phyloP scores from a whole-genome alignment of 1,139 yeast genomes.

The Pichia kudriavzevii region DNA sequence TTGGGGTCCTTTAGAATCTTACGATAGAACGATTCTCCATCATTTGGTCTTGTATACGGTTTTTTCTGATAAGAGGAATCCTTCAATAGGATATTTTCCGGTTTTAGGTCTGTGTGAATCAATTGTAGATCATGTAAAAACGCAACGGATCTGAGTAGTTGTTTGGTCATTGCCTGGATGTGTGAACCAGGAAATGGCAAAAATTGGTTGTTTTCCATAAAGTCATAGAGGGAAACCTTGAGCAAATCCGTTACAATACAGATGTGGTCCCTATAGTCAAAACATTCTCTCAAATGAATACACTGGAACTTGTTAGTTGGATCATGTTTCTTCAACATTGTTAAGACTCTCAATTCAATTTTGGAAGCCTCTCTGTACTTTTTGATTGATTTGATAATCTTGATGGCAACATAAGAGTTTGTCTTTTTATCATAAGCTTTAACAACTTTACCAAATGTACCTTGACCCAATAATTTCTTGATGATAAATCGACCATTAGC shows the following conservation, averaged over 20 bases:
- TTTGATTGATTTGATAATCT: constrained; percentile 75
- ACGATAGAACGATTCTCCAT: constrained; percentile 14
- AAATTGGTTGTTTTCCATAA: constrained; percentile 68
- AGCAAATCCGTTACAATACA: constrained; percentile 87
- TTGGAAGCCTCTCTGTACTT: constrained; percentile 81
- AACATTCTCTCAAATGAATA: constrained; percentile 79
- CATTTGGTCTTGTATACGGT: constrained; percentile 15
- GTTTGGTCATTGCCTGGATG: constrained; percentile 82
- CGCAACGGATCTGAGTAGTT: constrained; percentile 76
- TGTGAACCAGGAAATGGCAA: constrained; percentile 76
- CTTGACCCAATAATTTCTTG: constrained; percentile 77
- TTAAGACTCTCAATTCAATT: constrained; percentile 69
- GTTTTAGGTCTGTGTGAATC: constrained; percentile 92
- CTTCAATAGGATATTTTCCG: constrained; percentile 81
- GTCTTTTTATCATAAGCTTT: constrained; percentile 55
- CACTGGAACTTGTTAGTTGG: constrained; percentile 61
- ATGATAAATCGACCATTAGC: constrained; percentile 65
- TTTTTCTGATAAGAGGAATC: constrained; percentile 40
- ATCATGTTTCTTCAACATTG: constrained; percentile 74
- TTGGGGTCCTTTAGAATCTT: constrained; percentile 58
- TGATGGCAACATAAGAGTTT: constrained; percentile 73
- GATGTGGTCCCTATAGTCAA: constrained; percentile 89
- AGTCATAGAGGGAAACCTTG: constrained; percentile 83
- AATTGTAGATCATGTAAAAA: constrained; percentile 83
- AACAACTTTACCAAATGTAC: constrained; percentile 95